These are phyloP conservation scores for Saccharum spontaneum DNA, from an alignment of 176 grass and related monocot genomes.

Conservation along the genomic window DNA sequence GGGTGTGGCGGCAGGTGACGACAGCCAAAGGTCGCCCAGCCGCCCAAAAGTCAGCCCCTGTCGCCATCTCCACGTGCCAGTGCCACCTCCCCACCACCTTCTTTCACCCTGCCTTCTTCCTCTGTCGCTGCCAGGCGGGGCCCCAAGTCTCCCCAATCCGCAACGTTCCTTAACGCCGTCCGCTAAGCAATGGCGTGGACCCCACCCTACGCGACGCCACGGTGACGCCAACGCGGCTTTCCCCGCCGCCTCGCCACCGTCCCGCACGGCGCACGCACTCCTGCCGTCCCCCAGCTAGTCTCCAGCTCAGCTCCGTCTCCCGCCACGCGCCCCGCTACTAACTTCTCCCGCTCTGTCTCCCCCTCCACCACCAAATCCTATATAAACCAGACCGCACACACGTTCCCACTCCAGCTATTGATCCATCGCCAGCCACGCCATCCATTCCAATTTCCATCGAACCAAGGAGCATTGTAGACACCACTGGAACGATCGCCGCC, in stretches of 20 bases:
- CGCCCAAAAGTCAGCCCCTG: conserved; percentile 14
- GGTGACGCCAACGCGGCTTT: conserved; percentile 25
- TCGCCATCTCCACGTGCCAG: conserved; percentile 29
- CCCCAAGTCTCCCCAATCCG: not conserved
- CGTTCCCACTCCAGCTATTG: not conserved
- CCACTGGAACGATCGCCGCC: not conserved
- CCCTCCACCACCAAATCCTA: conserved; percentile 7
- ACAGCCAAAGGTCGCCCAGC: not conserved
- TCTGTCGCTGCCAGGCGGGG: not conserved
- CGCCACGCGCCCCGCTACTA: not conserved
- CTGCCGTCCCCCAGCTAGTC: not conserved
- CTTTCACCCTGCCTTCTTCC: too few relatives aligned
- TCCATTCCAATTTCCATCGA: not conserved
- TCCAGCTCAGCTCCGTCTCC: too few relatives aligned
- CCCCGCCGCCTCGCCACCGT: not conserved
- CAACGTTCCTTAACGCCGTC: not conserved
- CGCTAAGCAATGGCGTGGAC: not conserved
- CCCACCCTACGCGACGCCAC: not conserved
- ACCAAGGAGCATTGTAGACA: not conserved
- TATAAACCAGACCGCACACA: not conserved
- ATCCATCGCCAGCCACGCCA: not conserved
- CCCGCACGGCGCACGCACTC: not conserved
- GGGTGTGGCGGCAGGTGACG: not conserved
- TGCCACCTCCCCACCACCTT: not conserved
- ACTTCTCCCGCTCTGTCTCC: not conserved